Percentiles rank a stretch among this genome's conserved stretches.
Evolutionary conservation across 2,329 filamentous ascomycete species (phyloP).

Genomic region (Apiospora pterosperma): DNA sequence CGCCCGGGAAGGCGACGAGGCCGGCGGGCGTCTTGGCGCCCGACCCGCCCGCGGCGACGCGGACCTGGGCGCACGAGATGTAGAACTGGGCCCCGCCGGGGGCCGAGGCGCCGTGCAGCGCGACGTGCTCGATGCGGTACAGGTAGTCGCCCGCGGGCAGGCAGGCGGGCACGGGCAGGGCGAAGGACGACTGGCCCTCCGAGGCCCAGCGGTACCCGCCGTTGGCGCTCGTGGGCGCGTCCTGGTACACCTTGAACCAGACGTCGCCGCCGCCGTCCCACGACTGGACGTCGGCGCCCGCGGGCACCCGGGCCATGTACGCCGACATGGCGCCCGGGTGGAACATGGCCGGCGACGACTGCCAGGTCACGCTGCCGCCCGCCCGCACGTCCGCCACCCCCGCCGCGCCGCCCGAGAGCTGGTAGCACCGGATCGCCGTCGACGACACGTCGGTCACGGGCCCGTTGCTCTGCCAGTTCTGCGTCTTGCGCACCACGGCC

Average conservation of each 20-base stretch:
- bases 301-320: constrained; percentile 37
- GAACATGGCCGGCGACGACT: constrained; percentile 34
- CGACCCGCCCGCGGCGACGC: constrained; percentile 27
- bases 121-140: constrained; percentile 34
- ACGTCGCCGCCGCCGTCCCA: constrained; percentile 36
- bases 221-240: constrained; percentile 29
- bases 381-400: constrained; percentile 34
- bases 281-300: constrained; percentile 30
- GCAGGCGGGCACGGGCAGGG: constrained; percentile 30
- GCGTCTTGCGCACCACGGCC: constrained; percentile 36
- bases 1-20: constrained; percentile 39
- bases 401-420: constrained; percentile 34
- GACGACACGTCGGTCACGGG: constrained; percentile 45
- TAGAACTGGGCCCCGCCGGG: constrained; percentile 33
- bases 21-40: constrained; percentile 27
- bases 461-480: constrained; percentile 40
- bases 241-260: constrained; percentile 42
- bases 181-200: constrained; percentile 22
- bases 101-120: constrained; percentile 28
- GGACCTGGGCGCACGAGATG: constrained; percentile 29
- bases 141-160: constrained; percentile 34
- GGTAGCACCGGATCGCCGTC: constrained; percentile 48
- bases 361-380: constrained; percentile 37
- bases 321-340: constrained; percentile 37
- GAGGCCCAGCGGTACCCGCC: constrained; percentile 35